A percentile compares a stretch with the other conserved stretches of the same genome.
Evolutionary conservation across 257 asterid genomes (phyloP).

Genomic region (Ilex aquifolium): DNA sequence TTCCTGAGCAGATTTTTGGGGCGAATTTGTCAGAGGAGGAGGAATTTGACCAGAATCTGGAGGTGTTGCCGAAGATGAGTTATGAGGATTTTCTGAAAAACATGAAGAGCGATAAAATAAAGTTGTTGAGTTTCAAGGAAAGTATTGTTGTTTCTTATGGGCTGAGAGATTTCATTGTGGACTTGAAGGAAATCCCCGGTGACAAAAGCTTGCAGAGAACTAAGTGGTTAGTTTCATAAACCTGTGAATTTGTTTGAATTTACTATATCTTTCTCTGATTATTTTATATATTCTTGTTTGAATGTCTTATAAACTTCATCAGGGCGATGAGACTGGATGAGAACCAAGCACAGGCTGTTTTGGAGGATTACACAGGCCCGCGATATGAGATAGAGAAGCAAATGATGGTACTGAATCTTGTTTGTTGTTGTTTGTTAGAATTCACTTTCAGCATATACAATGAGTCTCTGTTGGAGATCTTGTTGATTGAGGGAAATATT

Average conservation of each 20-base stretch:
- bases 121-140: slow-evolving; percentile 75
- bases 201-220: slow-evolving; percentile 75
- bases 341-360: slow-evolving; percentile 48
- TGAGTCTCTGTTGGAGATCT: too few relatives aligned
- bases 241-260: slow-evolving; percentile 9
- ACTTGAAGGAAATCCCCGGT: slow-evolving; percentile 86
- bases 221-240: slow-evolving; percentile 62
- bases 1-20: slow-evolving; percentile 84
- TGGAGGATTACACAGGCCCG: slow-evolving; percentile 67
- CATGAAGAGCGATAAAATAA: slow-evolving; percentile 58
- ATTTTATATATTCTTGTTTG: slow-evolving; percentile 9
- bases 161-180: slow-evolving; percentile 65
- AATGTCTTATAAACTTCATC: slow-evolving; percentile 12
- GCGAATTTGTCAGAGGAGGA: slow-evolving; percentile 75
- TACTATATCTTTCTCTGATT: slow-evolving; percentile 5
- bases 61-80: slow-evolving; percentile 69
- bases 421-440: not conserved
- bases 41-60: slow-evolving; percentile 62
- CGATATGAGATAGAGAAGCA: slow-evolving; percentile 82
- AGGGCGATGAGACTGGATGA: slow-evolving; percentile 79
- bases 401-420: slow-evolving; percentile 48
- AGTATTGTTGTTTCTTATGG: slow-evolving; percentile 30
- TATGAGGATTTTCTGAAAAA: slow-evolving; percentile 67
- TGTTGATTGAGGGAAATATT: too few relatives aligned
- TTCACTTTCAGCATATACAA: too few relatives aligned